Evolutionary conservation across 225 moss, liverwort and hornwort genomes (phyloP), one percentile per base, ranked within the genome.

Genomic region (Straminergon stramineum): DNA sequence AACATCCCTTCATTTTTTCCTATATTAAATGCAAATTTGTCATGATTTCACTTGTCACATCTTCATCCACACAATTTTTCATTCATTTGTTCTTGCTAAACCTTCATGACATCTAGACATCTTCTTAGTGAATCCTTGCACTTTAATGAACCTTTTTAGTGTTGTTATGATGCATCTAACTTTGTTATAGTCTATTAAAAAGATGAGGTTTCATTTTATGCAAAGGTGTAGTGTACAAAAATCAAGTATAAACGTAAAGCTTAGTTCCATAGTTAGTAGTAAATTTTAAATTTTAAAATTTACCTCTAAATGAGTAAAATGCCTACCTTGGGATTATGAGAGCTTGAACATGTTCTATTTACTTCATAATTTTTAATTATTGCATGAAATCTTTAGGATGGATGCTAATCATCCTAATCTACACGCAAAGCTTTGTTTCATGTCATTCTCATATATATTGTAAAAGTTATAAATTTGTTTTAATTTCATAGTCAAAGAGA

Each of bases 341-440:
- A 43, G 4, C 17, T 45, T 28, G 1, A 0, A 0, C 11, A 48
- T 75, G 6, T 75, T 30, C 4, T 18, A 11, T 17, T 75, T 0
- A 75, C 6, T 45, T 48, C 2, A 6, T 45, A 45, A 45, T 28
- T 45, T 74, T 1, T 0, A 74, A 74, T 8, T 45, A 74, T 74
- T 45, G 45, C 1, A 43, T 45, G 13, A 16, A 41, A 43, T 73
- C 28, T 45, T 74, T 6, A 28, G 1, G 7, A 17, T 45, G 12
- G 17, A 28, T 45, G 28, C 17, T 17, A 41, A 28, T 28, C 45
- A 74, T 74, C 6, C 10, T 45, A 28, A 30, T 31, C 10, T 30
- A 30, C 0, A 48, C 48, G 18, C 18, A 18, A 48, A 18, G 18
- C 7, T 28, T 48, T 75, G 18, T 48, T 30, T 3, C 2, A 30